phyloP scores from a whole-genome alignment of 1,284 basidiomycete genomes.

The Ustilago esculenta region DNA sequence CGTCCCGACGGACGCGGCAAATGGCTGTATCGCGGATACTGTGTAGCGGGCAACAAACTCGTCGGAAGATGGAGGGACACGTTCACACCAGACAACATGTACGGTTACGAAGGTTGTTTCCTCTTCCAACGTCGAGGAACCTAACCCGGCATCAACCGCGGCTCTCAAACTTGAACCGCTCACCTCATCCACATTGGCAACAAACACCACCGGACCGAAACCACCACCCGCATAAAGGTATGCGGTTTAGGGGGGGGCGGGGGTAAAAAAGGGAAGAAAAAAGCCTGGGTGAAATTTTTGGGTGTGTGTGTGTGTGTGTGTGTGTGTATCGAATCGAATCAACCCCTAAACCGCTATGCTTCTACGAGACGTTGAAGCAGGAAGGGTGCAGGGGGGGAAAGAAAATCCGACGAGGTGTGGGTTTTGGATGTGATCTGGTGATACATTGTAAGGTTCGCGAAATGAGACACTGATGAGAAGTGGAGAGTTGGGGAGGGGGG shows the following conservation, averaged over 20 bases:
- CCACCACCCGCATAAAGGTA: too few relatives aligned
- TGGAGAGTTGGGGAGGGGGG: conserved; percentile 19
- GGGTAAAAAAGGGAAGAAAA: too few relatives aligned
- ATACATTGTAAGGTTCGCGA: conserved; percentile 16
- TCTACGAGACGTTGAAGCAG: background rate
- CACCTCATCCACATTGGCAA: too few relatives aligned
- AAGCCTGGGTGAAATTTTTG: too few relatives aligned
- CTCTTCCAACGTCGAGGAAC: conserved; percentile 36
- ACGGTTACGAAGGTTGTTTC: conserved; percentile 65
- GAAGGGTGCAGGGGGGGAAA: background rate
- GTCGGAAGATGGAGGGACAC: conserved; percentile 68
- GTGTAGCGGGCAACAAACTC: conserved; percentile 57
- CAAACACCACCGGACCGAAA: too few relatives aligned
- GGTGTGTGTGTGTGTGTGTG: too few relatives aligned
- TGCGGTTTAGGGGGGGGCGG: too few relatives aligned
- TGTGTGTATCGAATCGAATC: too few relatives aligned
- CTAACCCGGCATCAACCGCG: too few relatives aligned
- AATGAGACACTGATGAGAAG: background rate
- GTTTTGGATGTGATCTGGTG: conserved; percentile 26
- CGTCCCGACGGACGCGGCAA: conserved; percentile 70
- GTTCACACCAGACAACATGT: conserved; percentile 66
- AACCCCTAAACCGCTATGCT: too few relatives aligned
- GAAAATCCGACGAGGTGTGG: background rate
- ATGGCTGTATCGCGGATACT: conserved; percentile 71
- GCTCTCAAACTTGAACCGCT: too few relatives aligned